Conservation (phyloP, 164 flowering plant genomes). For the Dillenia suffruticosa region DNA sequence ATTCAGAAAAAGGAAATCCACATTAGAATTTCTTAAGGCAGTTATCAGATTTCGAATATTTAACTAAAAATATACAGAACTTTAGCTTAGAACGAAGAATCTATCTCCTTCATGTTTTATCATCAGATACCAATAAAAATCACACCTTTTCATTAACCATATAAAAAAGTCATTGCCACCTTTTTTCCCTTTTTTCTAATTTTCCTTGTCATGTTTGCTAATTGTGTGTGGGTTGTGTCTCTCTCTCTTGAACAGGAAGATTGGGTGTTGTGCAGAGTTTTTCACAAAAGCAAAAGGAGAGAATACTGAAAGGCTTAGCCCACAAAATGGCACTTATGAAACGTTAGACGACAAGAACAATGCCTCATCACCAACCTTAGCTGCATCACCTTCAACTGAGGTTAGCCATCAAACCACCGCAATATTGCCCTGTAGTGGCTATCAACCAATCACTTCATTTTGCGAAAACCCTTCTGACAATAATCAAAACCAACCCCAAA, state of each 20-base stretch:
- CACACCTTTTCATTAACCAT: not conserved
- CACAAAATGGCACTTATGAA: constrained; percentile 11
- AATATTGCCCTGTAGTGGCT: constrained; percentile 4
- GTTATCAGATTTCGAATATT: too few relatives aligned
- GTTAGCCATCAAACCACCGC: constrained; percentile 8
- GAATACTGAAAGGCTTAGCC: constrained; percentile 7
- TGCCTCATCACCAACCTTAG: constrained; percentile 12
- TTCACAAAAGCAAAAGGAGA: constrained; percentile 55
- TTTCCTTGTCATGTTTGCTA: not conserved
- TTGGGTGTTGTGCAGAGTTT: constrained; percentile 87
- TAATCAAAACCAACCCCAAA: constrained; percentile 11
- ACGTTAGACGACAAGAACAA: constrained; percentile 15
- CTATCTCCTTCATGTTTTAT: too few relatives aligned
- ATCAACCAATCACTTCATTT: constrained; percentile 15
- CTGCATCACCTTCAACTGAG: not conserved
- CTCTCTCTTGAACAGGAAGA: constrained; percentile 53
- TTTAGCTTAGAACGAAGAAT: too few relatives aligned
- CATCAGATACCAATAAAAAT: too few relatives aligned
- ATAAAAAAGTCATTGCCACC: not conserved
- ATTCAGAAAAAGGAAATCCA: too few relatives aligned
- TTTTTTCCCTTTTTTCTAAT: not conserved
- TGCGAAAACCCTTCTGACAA: constrained; percentile 13
- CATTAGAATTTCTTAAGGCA: too few relatives aligned
- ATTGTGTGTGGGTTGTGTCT: not conserved
- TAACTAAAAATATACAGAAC: too few relatives aligned